Evolutionary conservation across 1,139 yeast species (phyloP).

Genomic region (Geotrichum aggregatum): DNA sequence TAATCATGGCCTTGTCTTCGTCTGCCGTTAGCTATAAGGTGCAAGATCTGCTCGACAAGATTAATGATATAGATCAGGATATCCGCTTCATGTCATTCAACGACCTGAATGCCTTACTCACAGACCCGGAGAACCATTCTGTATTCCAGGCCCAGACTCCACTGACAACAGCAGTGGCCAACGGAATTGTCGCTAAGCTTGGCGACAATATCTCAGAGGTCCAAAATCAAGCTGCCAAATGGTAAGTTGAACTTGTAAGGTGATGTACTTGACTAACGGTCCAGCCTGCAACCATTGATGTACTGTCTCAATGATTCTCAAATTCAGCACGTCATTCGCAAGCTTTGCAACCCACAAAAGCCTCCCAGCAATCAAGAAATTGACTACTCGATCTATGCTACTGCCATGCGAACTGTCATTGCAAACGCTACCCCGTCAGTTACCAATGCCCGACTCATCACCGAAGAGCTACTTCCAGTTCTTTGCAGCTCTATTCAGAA

Average conservation of each 20-base stretch:
- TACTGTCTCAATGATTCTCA: constrained; percentile 10
- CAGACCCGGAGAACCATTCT: constrained; percentile 31
- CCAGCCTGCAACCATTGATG: constrained; percentile 21
- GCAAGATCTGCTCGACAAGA: constrained; percentile 28
- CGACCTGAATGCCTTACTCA: constrained; percentile 56
- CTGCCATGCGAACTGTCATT: constrained; percentile 65
- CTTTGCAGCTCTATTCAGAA: constrained; percentile 34
- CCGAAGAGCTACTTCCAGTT: constrained; percentile 37
- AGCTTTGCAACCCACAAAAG: constrained; percentile 4
- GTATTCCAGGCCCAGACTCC: constrained; percentile 29
- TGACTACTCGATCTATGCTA: constrained; percentile 55
- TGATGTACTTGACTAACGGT: constrained; percentile 1
- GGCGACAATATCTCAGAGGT: constrained; percentile 72
- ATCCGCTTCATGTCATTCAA: constrained; percentile 81
- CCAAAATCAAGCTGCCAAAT: constrained; percentile 69
- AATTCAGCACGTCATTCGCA: constrained; percentile 4
- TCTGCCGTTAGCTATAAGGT: constrained; percentile 4
- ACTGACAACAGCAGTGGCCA: constrained; percentile 37
- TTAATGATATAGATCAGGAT: constrained; percentile 60
- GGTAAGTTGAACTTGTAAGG: constrained; percentile 34
- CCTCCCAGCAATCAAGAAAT: constrained; percentile 40
- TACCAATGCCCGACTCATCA: constrained; percentile 37
- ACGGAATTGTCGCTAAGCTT: constrained; percentile 48
- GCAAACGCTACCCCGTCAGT: constrained; percentile 38
- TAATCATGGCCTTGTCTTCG: no score